Percentiles rank a stretch among this genome's conserved stretches.
phyloP scores from a whole-genome alignment of 2,329 filamentous ascomycete genomes.

The Fusarium sp. region DNA sequence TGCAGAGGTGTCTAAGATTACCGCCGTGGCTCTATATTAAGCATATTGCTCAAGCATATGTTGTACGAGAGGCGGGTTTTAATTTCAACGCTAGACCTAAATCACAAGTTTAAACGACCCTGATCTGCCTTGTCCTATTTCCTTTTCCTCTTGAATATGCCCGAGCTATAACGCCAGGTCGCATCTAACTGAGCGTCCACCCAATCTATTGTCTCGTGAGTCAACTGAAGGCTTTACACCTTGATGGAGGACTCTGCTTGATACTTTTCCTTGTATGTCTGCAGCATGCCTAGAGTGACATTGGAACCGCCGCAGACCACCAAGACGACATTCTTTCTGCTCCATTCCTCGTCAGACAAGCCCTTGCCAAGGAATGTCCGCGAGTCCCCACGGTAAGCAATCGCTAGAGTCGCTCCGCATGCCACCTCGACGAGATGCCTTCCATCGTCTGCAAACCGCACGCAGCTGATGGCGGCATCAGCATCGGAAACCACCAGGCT shows the following conservation, averaged over 20 bases:
- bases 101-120: neutral
- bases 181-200: neutral
- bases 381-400: constrained; percentile 73
- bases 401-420: constrained; percentile 83
- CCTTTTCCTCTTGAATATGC: neutral
- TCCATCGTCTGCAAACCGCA: constrained; percentile 84
- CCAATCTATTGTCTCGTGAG: neutral
- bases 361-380: constrained; percentile 68
- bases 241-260: constrained; percentile 48
- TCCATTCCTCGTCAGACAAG: constrained; percentile 67
- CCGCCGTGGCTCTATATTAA: neutral
- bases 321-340: constrained; percentile 80
- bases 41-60: constrained; percentile 5
- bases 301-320: constrained; percentile 85
- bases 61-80: neutral
- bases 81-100: neutral
- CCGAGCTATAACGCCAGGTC: neutral
- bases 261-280: constrained; percentile 66
- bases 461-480: constrained; percentile 82
- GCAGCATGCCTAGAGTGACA: constrained; percentile 71
- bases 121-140: neutral
- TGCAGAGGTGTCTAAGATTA: neutral
- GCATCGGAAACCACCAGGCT: constrained; percentile 59
- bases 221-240: constrained; percentile 22
- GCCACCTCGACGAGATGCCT: constrained; percentile 84